phyloP scores from a whole-genome alignment of 2,329 filamentous ascomycete species.

The Paracoccidioides brasiliensis region DNA sequence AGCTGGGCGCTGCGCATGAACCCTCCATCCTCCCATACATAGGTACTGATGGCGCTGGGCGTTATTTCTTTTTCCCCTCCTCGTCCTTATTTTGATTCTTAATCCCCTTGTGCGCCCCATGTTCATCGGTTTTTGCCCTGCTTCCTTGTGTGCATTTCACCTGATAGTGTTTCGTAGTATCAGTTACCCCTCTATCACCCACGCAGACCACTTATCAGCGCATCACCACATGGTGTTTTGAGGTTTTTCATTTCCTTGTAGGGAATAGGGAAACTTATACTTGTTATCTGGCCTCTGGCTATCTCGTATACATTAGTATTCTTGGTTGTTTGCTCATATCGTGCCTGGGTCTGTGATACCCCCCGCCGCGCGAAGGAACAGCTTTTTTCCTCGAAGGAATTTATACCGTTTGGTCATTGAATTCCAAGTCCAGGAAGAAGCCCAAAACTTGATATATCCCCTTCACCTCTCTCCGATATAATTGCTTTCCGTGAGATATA shows the following conservation, averaged over 20 bases:
- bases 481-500: background rate
- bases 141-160: background rate
- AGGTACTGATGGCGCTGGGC: constrained; percentile 6
- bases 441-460: background rate
- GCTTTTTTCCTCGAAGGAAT: background rate
- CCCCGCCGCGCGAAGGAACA: background rate
- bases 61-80: constrained; percentile 1
- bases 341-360: background rate
- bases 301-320: background rate
- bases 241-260: background rate
- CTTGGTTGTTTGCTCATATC: background rate
- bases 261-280: background rate
- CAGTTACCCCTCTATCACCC: background rate
- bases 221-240: background rate
- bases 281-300: background rate
- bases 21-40: background rate
- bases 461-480: too few relatives aligned
- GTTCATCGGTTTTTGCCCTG: background rate
- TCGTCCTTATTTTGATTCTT: background rate
- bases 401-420: background rate
- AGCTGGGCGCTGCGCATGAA: background rate
- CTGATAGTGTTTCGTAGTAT: background rate
- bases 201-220: background rate
- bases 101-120: background rate
- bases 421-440: background rate